Evolutionary conservation across 306 rosid genomes (phyloP), one percentile per base, ranked within the genome.

Genomic region (Phaseolus lunatus): DNA sequence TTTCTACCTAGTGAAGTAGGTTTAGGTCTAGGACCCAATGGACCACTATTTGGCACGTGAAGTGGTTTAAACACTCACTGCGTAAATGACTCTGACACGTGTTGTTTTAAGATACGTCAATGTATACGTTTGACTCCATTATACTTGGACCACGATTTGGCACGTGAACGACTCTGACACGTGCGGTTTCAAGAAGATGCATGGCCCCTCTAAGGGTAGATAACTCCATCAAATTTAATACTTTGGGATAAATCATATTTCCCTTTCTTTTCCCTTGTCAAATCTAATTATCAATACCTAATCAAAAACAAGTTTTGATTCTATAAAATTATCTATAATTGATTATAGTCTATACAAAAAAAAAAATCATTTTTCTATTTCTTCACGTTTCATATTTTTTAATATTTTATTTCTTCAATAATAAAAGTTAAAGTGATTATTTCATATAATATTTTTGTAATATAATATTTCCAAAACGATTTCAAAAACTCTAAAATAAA

Each of bases 61-160:
- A 59, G 67, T 58, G 37, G 65, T 58, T 12, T 12, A 13, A 58
- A 33, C 37, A 14, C 13, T 24, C 15, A 26, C 19, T 58, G 10
- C 13, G 37, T 13, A 0, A 4, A 5, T 26, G 37, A 19, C 18
- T 14, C 18, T 58, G 65, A 26, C 18, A 58, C 65, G 37, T 26
- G 37, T 1, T 24, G 35, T 5, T 58, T 5, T 56, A 23, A 23
- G 31, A 56, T 56, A 23, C 9, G 33, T 12, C 3, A 7, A 50
- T 50, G 2, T 20, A 23, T 26, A 59, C 16, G 5, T 14, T 27
- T 59, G 66, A 26, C 11, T 56, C n/a, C 5, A 29, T 20, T 31
- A 33, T 31, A 3, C 24, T 48, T 48, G 75, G 75, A 49, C 48
- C 75, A 70, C 61, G 13, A 22, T 7, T 70, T 29, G 47, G 29